Conservation (phyloP, 306 rosid species). For the Carpinus viminea region DNA sequence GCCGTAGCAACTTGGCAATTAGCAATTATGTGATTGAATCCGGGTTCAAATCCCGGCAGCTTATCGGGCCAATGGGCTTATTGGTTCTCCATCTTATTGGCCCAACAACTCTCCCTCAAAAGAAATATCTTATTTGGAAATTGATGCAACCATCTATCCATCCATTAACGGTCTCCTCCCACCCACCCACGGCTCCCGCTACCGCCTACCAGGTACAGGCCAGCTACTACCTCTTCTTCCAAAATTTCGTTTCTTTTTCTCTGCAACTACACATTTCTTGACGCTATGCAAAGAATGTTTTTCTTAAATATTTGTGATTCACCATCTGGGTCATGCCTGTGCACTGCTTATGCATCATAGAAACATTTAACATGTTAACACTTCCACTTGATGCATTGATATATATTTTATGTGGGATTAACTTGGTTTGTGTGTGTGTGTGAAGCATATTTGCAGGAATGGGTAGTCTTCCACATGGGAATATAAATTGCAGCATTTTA, state of each 20-base stretch:
- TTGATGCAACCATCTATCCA: constrained; percentile 9
- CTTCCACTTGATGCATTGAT: not conserved
- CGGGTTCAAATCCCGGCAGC: constrained; percentile 3
- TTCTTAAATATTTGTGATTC: not conserved
- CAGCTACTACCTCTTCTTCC: not conserved
- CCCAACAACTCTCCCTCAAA: not conserved
- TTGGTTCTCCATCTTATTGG: not conserved
- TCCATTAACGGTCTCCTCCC: constrained; percentile 28
- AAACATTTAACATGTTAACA: not conserved
- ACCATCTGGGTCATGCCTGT: not conserved
- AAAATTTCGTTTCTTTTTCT: not conserved
- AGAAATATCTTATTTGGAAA: not conserved
- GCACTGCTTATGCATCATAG: not conserved
- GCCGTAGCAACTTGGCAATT: not conserved
- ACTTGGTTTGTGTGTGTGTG: constrained; percentile 5
- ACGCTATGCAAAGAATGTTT: not conserved
- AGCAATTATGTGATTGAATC: not conserved
- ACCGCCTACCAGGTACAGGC: not conserved
- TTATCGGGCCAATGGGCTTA: too few species aligned
- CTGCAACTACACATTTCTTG: not conserved
- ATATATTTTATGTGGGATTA: not conserved
- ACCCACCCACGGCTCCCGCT: not conserved
- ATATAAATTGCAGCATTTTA: constrained; percentile 39
- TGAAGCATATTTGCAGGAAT: constrained; percentile 40
- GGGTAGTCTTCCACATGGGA: constrained; percentile 44